phyloP scores from a whole-genome alignment of 257 asterid species.

The Ballota nigra region DNA sequence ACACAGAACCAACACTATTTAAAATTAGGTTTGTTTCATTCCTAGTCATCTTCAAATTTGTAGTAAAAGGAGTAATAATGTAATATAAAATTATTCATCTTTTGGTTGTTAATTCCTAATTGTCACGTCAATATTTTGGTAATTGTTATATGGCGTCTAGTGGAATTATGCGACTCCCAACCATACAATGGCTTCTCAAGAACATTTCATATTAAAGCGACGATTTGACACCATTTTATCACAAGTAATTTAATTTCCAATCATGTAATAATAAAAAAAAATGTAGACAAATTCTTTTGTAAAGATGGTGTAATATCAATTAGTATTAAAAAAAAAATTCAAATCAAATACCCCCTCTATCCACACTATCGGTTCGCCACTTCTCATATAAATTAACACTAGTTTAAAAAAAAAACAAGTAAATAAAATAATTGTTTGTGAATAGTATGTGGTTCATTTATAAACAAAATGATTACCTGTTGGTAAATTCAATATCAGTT shows the following conservation, averaged over 20 bases:
- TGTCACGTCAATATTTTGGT: neutral
- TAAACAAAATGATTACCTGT: too few relatives aligned
- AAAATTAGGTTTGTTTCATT: too few relatives aligned
- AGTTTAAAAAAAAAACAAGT: too few relatives aligned
- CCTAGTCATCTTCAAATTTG: too few relatives aligned
- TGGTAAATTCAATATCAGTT: too few relatives aligned
- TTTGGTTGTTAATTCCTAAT: neutral
- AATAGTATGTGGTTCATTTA: too few relatives aligned
- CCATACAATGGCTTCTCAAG: neutral
- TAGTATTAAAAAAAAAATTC: neutral
- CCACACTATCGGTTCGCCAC: too few relatives aligned
- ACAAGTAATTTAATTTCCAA: neutral
- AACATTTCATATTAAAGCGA: neutral
- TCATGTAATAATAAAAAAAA: neutral
- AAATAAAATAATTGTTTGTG: too few relatives aligned
- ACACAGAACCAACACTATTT: too few relatives aligned
- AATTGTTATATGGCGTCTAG: neutral
- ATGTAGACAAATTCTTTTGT: neutral
- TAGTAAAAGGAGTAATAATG: too few relatives aligned
- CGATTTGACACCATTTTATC: neutral
- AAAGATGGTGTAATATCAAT: neutral
- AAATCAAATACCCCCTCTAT: too few relatives aligned
- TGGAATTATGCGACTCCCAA: neutral
- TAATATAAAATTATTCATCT: neutral
- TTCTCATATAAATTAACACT: too few relatives aligned